Percentiles rank a stretch among this genome's conserved stretches.
Evolutionary conservation across 2,329 filamentous ascomycete species (phyloP).

Genomic region (Phaeophleospora eucalypticola): DNA sequence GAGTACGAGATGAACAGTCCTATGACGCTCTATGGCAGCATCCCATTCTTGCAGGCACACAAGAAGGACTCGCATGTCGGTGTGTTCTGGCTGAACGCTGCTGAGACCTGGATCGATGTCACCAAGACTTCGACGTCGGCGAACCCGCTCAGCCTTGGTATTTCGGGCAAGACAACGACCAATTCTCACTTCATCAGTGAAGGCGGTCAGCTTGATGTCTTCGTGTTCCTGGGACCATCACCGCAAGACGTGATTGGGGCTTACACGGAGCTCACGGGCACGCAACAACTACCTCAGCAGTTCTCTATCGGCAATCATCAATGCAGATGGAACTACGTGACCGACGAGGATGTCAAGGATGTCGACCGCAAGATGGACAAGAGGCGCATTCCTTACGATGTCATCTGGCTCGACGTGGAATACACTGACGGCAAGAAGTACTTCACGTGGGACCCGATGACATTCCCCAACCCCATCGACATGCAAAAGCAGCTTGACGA

Average conservation of each 20-base stretch:
- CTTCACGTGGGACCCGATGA: constrained; percentile 92
- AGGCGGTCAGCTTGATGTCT: constrained; percentile 81
- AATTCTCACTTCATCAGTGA: constrained; percentile 98
- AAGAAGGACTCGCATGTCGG: constrained; percentile 89
- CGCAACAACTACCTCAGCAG: constrained; percentile 83
- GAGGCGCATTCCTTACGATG: constrained; percentile 90
- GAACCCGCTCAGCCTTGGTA: constrained; percentile 74
- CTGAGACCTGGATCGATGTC: constrained; percentile 96
- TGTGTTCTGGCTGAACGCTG: constrained; percentile 95
- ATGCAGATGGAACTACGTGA: constrained; percentile 98
- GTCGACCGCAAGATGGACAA: constrained; percentile 97
- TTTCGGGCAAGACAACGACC: constrained; percentile 66
- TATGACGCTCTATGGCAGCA: constrained; percentile 97
- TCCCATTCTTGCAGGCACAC: constrained; percentile 97
- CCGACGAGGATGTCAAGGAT: constrained; percentile 93
- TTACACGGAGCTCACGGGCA: constrained; percentile 88
- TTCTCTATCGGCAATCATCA: constrained; percentile 94
- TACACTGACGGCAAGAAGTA: constrained; percentile 97
- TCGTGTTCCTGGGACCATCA: constrained; percentile 87
- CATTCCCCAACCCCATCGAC: constrained; percentile 75
- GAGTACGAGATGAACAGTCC: constrained; percentile 96
- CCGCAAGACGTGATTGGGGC: constrained; percentile 75
- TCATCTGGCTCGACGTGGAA: constrained; percentile 98
- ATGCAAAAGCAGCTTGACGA: constrained; percentile 87
- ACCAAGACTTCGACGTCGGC: constrained; percentile 69